phyloP scores from a whole-genome alignment of 129 eudicot species.

The Cynara cardunculus region DNA sequence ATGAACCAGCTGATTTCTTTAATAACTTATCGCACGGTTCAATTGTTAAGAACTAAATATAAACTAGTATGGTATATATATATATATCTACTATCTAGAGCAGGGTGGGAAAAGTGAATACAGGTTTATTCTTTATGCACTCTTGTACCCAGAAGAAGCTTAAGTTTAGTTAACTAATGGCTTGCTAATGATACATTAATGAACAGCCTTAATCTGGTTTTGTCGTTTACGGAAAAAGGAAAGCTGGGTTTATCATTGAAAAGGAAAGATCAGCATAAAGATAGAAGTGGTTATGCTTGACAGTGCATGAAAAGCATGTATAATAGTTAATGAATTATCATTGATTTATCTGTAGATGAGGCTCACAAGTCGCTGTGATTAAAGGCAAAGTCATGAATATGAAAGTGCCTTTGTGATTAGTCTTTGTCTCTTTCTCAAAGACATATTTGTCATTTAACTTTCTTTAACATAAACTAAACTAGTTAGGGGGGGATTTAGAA shows the following conservation, averaged over 20 bases:
- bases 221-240: no score
- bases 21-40: neutral
- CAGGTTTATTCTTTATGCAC: neutral
- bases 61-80: no score
- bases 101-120: no score
- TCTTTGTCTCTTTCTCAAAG: neutral
- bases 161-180: no score
- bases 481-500: neutral
- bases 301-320: conserved; percentile 7
- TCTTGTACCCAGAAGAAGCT: neutral
- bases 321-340: neutral
- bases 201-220: no score
- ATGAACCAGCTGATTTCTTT: neutral
- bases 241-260: neutral
- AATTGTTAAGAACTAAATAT: neutral
- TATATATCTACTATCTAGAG: no score
- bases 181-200: neutral
- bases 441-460: neutral
- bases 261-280: neutral
- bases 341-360: neutral
- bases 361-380: neutral
- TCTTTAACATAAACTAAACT: neutral
- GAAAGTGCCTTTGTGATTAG: neutral
- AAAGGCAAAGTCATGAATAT: neutral
- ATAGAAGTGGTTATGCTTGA: neutral